phyloP scores from a whole-genome alignment of 441 rosid genomes.

The Bruguiera hainesii region DNA sequence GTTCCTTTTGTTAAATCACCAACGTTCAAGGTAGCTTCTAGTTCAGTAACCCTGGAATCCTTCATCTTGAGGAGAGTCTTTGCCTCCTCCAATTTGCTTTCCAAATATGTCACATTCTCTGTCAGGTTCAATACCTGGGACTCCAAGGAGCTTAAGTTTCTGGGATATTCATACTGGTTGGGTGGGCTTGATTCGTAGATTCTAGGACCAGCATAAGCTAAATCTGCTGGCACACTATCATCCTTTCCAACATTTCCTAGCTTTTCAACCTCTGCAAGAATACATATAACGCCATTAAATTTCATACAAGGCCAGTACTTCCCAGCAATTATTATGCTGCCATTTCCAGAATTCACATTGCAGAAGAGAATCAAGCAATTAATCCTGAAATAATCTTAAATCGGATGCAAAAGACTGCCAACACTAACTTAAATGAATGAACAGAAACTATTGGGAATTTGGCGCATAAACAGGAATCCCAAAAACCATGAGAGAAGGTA shows the following conservation, averaged over 20 bases:
- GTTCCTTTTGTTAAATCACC: slow-evolving; percentile 30
- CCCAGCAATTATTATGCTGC: neutral
- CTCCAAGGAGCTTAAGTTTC: slow-evolving; percentile 37
- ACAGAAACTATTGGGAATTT: neutral
- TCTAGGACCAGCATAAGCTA: slow-evolving; percentile 21
- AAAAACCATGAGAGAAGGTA: neutral
- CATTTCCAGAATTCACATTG: neutral
- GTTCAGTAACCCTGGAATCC: slow-evolving; percentile 52
- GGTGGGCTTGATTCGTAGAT: slow-evolving; percentile 40
- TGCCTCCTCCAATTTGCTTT: slow-evolving; percentile 56
- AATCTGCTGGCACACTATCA: slow-evolving; percentile 30
- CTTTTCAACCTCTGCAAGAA: slow-evolving; percentile 59
- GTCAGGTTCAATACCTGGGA: slow-evolving; percentile 41
- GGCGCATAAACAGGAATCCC: neutral
- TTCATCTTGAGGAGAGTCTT: slow-evolving; percentile 39
- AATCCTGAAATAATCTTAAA: neutral
- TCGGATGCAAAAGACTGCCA: neutral
- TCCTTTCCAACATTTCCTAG: slow-evolving; percentile 59
- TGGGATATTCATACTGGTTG: slow-evolving; percentile 26
- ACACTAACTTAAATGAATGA: neutral
- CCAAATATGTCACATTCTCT: slow-evolving; percentile 47
- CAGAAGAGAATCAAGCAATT: neutral
- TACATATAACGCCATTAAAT: slow-evolving; percentile 3
- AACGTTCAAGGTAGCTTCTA: slow-evolving; percentile 37
- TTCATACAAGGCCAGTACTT: slow-evolving; percentile 7